Conservation (phyloP, 257 asterid genomes). For the Asclepias syriaca region DNA sequence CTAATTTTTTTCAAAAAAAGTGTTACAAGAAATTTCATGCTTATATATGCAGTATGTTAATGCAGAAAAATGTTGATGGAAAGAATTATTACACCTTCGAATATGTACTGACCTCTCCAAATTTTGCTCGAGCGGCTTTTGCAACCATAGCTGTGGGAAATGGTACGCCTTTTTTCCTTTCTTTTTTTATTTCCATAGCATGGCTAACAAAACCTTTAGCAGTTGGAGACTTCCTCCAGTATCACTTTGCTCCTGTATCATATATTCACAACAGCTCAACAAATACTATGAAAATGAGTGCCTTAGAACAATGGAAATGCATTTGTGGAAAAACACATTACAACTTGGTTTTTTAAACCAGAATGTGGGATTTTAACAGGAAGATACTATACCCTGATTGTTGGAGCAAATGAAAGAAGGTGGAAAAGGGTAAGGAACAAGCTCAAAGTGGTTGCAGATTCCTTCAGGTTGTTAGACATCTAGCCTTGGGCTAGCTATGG, state of each 20-base stretch:
- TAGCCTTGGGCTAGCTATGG: conserved; percentile 9
- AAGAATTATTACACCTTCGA: conserved; percentile 75
- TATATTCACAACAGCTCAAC: neutral
- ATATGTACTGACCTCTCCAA: conserved; percentile 58
- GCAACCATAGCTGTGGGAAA: conserved; percentile 84
- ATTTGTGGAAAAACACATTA: neutral
- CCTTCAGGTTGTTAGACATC: conserved; percentile 66
- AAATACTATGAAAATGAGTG: neutral
- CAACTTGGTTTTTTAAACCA: neutral
- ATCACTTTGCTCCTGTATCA: neutral
- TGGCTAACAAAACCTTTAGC: neutral
- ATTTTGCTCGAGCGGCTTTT: conserved; percentile 75
- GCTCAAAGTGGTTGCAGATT: conserved; percentile 86
- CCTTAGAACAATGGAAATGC: neutral
- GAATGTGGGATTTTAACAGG: conserved; percentile 34
- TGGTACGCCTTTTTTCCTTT: conserved; percentile 33
- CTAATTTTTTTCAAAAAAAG: too few relatives aligned
- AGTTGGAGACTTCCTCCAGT: neutral
- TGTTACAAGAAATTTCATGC: too few relatives aligned
- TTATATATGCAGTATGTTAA: neutral
- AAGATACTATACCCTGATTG: conserved; percentile 71
- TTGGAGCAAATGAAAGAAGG: conserved; percentile 80
- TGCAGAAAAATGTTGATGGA: conserved; percentile 68
- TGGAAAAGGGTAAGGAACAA: conserved; percentile 65
- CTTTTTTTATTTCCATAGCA: neutral